phyloP scores from a whole-genome alignment of 805 yeast species.

The Hyphopichia homilentoma region DNA sequence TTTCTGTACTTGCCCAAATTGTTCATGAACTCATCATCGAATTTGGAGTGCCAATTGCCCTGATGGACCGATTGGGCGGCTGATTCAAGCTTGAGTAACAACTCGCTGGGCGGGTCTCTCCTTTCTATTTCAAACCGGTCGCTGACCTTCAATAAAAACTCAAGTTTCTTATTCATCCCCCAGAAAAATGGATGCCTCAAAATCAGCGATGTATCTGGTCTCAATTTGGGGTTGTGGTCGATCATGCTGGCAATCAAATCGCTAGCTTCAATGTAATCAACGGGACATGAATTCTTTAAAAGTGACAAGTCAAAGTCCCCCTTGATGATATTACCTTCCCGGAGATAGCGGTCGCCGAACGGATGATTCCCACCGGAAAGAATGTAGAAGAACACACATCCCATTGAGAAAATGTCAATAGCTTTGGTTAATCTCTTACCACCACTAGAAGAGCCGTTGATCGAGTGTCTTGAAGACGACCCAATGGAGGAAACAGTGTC shows the following conservation, averaged over 20 bases:
- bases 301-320: slow-evolving; percentile 51
- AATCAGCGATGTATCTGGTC: slow-evolving; percentile 71
- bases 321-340: slow-evolving; percentile 85
- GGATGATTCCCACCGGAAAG: slow-evolving; percentile 86
- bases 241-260: slow-evolving; percentile 78
- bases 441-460: slow-evolving; percentile 6
- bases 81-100: slow-evolving; percentile 53
- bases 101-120: slow-evolving; percentile 70
- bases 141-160: slow-evolving; percentile 80
- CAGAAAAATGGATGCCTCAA: slow-evolving; percentile 89
- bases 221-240: slow-evolving; percentile 51
- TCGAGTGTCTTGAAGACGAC: slow-evolving; percentile 14
- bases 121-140: slow-evolving; percentile 86
- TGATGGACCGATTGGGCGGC: slow-evolving; percentile 46
- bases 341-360: slow-evolving; percentile 83
- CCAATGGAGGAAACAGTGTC: slow-evolving; percentile 29
- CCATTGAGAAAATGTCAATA: slow-evolving; percentile 89
- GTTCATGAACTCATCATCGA: slow-evolving; percentile 70
- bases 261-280: slow-evolving; percentile 58
- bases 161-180: slow-evolving; percentile 68
- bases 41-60: slow-evolving; percentile 72
- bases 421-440: slow-evolving; percentile 74
- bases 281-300: slow-evolving; percentile 39
- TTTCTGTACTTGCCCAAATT: slow-evolving; percentile 90
- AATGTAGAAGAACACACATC: slow-evolving; percentile 89